These are phyloP conservation scores for Tetracladium marchalianum DNA, from an alignment of 495 filamentous ascomycete genomes.

Conservation along the genomic window DNA sequence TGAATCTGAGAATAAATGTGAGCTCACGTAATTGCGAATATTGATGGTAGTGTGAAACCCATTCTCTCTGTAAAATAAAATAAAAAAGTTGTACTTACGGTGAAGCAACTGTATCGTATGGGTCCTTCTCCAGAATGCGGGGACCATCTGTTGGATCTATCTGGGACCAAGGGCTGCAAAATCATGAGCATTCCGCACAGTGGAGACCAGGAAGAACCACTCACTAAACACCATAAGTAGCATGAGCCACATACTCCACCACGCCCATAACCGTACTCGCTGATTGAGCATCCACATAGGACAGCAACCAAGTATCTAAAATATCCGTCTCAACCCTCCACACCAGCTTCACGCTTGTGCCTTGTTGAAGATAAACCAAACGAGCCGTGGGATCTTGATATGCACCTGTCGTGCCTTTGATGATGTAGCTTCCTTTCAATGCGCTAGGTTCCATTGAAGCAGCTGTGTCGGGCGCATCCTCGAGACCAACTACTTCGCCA, in stretches of 20 bases:
- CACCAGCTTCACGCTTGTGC: slow-evolving; percentile 16
- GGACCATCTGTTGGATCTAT: too few species aligned
- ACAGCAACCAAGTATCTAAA: slow-evolving; percentile 37
- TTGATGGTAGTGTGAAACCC: too few species aligned
- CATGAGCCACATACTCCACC: slow-evolving; percentile 37
- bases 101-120: too few species aligned
- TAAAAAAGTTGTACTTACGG: too few species aligned
- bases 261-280: slow-evolving; percentile 30
- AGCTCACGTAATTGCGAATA: too few species aligned
- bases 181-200: too few species aligned
- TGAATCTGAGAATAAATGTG: slow-evolving; percentile 20
- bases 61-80: too few species aligned
- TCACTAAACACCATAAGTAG: slow-evolving; percentile 33
- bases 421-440: slow-evolving; percentile 12
- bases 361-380: slow-evolving; percentile 28
- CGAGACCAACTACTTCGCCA: neutral
- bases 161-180: too few species aligned
- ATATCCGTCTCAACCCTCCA: slow-evolving; percentile 42
- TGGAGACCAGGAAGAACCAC: neutral
- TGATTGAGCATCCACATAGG: slow-evolving; percentile 34
- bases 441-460: too few species aligned
- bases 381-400: slow-evolving; percentile 32
- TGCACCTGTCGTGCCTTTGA: slow-evolving; percentile 29
- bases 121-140: too few species aligned
- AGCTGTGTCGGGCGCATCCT: slow-evolving; percentile 19